phyloP scores from a whole-genome alignment of 495 filamentous ascomycete genomes.

The Aspergillus bertholletiae region DNA sequence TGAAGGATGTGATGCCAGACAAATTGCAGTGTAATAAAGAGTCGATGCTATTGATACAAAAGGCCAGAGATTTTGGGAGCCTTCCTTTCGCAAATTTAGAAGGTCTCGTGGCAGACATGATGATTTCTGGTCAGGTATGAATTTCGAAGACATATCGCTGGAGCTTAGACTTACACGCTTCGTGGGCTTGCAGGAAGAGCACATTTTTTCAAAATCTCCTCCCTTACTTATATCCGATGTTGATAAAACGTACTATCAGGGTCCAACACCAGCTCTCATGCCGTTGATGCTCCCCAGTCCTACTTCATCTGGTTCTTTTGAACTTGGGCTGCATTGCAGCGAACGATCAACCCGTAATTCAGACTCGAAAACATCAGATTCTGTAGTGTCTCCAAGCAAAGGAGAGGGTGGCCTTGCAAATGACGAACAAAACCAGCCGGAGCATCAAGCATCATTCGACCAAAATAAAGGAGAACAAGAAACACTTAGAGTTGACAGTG shows the following conservation, averaged over 20 bases:
- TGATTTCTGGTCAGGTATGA: neutral
- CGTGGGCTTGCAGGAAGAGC: neutral
- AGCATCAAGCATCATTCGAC: neutral
- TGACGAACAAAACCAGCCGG: neutral
- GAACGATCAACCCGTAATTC: neutral
- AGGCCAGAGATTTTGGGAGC: neutral
- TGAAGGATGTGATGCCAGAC: conserved; percentile 18
- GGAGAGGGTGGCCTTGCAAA: neutral
- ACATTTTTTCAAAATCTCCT: neutral
- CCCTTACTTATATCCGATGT: conserved; percentile 4
- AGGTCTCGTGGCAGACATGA: neutral
- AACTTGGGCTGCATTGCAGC: neutral
- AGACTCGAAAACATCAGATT: neutral
- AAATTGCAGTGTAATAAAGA: conserved; percentile 19
- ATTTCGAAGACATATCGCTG: neutral
- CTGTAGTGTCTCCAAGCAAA: neutral
- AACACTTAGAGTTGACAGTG: neutral
- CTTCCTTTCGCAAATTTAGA: conserved; percentile 4
- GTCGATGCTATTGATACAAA: conserved; percentile 15
- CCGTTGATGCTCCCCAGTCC: conserved; percentile 9
- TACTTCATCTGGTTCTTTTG: neutral
- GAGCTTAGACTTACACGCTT: neutral
- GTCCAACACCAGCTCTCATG: conserved; percentile 32
- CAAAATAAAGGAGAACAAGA: neutral
- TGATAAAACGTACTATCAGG: conserved; percentile 17